Base-by-base conservation (phyloP, 768 basidiomycete species). In the Pisolithus marmoratus region DNA sequence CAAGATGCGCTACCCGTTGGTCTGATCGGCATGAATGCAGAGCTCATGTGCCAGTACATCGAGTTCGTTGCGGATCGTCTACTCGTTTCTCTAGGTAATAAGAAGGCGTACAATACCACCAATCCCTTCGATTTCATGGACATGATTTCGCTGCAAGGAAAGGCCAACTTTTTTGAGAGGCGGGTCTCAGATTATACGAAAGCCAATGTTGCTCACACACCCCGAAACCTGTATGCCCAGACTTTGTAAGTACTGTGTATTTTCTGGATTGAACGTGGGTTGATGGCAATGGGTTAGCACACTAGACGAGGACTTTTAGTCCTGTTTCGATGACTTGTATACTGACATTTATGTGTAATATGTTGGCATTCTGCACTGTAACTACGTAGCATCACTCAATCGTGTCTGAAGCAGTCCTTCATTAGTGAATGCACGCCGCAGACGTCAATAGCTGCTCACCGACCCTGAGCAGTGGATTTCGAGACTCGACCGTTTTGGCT, bases 111-210 rank as follows among this genome's bases (percentile, higher is more conserved):
- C 74, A 74, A 83, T 53, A 69, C 75, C 0, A 71, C 79, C 22
- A 96, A 96, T 65, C 94, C 94, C 5, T 88, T 90, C 67, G 88
- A 94, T 68, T 93, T 93, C 63, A 94, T 94, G 90, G 91, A 94
- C 59, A 83, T 93, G 81, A 94, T 94, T 42, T 95, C 92, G 15
- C 74, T 96, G 8, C 87, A 94, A 71, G 94, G 94, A 57, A 98
- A 98, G 76, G 90, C 94, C 41, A 94, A 96, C 72, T 96, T 96
- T 69, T 96, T 94, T 65, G 93, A 95, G 73, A 94, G 94, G 71
- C 81, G 94, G 1, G 94, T 96, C 5, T 93, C 90, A 2, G 87
- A 90, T n/a, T 90, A 90, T 60, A 75, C 83, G 11, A 87, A 80
- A 60, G 86, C 87, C 8, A 74, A 79, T 46, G 74, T 87, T 51